Conservation (phyloP, 495 filamentous ascomycete genomes). For the Pyrenula aspistea region DNA sequence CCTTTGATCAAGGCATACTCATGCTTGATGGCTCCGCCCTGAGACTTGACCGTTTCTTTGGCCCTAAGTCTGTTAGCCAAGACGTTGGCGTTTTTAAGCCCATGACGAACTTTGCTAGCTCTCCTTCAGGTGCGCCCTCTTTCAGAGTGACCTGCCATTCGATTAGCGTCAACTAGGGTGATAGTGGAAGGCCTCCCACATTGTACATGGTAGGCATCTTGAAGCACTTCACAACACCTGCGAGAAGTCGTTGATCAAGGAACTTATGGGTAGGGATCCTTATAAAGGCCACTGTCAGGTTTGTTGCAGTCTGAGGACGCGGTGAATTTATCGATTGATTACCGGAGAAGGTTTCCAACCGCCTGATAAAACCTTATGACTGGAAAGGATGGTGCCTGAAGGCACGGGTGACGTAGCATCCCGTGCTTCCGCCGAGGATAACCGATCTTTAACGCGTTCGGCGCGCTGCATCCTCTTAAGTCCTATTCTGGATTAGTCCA, state of each 20-base stretch:
- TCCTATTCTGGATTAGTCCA: too few species aligned
- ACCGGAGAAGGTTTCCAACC: not conserved
- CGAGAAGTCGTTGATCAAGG: too few species aligned
- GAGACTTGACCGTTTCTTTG: slow-evolving; percentile 53
- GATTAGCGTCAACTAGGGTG: not conserved
- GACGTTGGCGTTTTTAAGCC: not conserved
- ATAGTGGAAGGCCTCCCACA: not conserved
- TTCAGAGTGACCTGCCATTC: slow-evolving; percentile 64
- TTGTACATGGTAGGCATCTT: not conserved
- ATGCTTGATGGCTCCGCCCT: slow-evolving; percentile 72
- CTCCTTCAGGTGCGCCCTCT: slow-evolving; percentile 40
- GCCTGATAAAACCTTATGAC: not conserved
- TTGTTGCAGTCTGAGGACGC: too few species aligned
- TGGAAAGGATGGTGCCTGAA: not conserved
- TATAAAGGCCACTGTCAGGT: too few species aligned
- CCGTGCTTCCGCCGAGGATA: not conserved
- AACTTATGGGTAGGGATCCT: too few species aligned
- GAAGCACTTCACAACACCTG: too few species aligned
- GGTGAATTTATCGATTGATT: not conserved
- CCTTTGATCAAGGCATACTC: slow-evolving; percentile 81
- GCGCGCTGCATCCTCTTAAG: not conserved
- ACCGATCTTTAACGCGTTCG: not conserved
- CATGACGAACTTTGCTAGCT: slow-evolving; percentile 48
- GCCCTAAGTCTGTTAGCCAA: slow-evolving; percentile 32
- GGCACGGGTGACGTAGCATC: not conserved